Conservation (phyloP, 176 grass and related monocot species). For the Bolboschoenus planiculmis region DNA sequence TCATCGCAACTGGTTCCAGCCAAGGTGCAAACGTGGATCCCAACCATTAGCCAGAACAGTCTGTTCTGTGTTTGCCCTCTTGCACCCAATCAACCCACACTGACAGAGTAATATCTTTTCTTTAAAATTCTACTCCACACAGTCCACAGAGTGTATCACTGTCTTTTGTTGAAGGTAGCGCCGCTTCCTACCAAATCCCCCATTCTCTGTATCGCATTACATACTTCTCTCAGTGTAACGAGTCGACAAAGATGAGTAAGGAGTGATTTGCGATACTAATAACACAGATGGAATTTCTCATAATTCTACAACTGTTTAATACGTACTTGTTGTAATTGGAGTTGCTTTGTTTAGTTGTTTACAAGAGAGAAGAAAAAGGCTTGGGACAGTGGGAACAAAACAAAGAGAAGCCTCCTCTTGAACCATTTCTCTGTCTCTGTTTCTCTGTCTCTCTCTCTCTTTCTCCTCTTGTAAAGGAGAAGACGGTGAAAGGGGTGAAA, state of each 20-base stretch:
- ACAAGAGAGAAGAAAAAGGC: not conserved
- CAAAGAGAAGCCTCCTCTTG: not conserved
- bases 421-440: not conserved
- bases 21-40: not conserved
- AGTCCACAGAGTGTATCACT: conserved; percentile 5
- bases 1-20: not conserved
- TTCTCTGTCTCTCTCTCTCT: not conserved
- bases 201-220: not conserved
- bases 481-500: conserved; percentile 8
- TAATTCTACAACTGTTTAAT: not conserved
- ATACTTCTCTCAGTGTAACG: not conserved
- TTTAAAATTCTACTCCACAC: not conserved
- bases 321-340: not conserved
- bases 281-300: not conserved
- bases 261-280: not conserved
- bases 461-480: not conserved
- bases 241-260: not conserved
- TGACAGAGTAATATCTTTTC: not conserved
- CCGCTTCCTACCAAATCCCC: not conserved
- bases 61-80: not conserved
- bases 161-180: conserved; percentile 11
- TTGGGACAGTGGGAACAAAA: not conserved
- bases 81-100: not conserved
- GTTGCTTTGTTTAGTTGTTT: not conserved
- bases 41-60: not conserved